Evolutionary conservation across 495 filamentous ascomycete species (phyloP).

Genomic region (Halenospora varia): DNA sequence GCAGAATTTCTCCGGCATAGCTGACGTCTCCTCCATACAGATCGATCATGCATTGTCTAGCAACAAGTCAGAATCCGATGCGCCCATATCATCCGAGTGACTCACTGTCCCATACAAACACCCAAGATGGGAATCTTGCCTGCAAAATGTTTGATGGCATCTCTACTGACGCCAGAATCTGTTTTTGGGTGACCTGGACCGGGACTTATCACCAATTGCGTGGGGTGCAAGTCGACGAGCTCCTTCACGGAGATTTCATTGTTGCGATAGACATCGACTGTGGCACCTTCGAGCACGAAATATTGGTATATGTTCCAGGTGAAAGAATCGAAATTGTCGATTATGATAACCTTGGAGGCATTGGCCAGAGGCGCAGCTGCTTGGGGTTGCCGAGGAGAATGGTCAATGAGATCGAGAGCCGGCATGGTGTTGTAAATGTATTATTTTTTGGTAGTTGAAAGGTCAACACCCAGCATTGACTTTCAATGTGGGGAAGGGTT

Average conservation of each 20-base stretch:
- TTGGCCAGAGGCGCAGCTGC: slow-evolving; percentile 61
- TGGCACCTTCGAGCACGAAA: slow-evolving; percentile 87
- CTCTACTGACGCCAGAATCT: slow-evolving; percentile 88
- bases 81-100: slow-evolving; percentile 15
- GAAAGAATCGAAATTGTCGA: slow-evolving; percentile 99
- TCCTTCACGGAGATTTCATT: slow-evolving; percentile 85
- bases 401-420: slow-evolving; percentile 66
- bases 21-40: slow-evolving; percentile 87
- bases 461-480: background rate
- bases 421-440: slow-evolving; percentile 14
- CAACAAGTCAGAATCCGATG: background rate
- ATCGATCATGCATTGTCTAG: slow-evolving; percentile 85
- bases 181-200: slow-evolving; percentile 87
- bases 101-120: slow-evolving; percentile 95
- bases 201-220: slow-evolving; percentile 91
- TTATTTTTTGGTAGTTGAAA: background rate
- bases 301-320: slow-evolving; percentile 99
- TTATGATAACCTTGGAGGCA: slow-evolving; percentile 87
- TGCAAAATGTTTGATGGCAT: slow-evolving; percentile 87
- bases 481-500: background rate
- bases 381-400: slow-evolving; percentile 79
- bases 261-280: slow-evolving; percentile 84
- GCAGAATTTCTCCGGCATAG: slow-evolving; percentile 92
- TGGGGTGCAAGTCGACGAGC: slow-evolving; percentile 75
- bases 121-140: slow-evolving; percentile 96